Base-by-base conservation (phyloP, 2,329 filamentous ascomycete genomes). In the Sordariomycetes sp. region DNA sequence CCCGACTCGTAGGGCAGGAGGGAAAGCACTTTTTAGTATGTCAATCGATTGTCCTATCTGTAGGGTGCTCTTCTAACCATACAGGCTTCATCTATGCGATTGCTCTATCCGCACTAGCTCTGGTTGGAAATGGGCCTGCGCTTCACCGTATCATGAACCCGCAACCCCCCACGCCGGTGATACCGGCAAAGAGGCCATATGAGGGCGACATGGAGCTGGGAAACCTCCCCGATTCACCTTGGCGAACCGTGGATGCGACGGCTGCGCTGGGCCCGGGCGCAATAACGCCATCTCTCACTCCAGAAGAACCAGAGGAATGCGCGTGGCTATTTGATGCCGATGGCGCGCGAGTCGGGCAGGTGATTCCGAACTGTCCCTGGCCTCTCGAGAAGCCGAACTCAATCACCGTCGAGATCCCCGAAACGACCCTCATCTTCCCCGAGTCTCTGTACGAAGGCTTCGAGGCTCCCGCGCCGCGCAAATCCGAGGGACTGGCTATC, bases 401-500 rank as follows among this genome's bases (percentile, higher is more conserved):
- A 18, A 16, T 59, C 16, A 40, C 12, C 2, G 65, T 71, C 25
- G 64, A 66, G n/a, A 34, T 71, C 1, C 68, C 67, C 0, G 64
- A 64, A 40, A 64, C 61, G 22, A 62, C 64, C 3, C 58, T 71
- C 3, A 40, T 68, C 20, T 59, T 63, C 1, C 69, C 69, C 0
- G 63, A 61, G 14, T 71, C 69, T 3, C 63, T 59, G 53, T 71
- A 68, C 57, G 65, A 71, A 16, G 67, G 67, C 0, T 71, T 71
- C 22, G 65, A 69, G 1, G 60, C 65, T 1, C 65, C 60, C 3
- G 60, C 62, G 0, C 65, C 66, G 1, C 55, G 64, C 3, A 54
- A 65, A 14, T 56, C 63, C 1, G 70, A 72, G 53, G 40, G 54
- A 18, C 32, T 43, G 12, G 58, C 53, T 48, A 22, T 60, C 2